Base-by-base conservation (phyloP, 2,329 filamentous ascomycete species). In the Massarina eburnea region DNA sequence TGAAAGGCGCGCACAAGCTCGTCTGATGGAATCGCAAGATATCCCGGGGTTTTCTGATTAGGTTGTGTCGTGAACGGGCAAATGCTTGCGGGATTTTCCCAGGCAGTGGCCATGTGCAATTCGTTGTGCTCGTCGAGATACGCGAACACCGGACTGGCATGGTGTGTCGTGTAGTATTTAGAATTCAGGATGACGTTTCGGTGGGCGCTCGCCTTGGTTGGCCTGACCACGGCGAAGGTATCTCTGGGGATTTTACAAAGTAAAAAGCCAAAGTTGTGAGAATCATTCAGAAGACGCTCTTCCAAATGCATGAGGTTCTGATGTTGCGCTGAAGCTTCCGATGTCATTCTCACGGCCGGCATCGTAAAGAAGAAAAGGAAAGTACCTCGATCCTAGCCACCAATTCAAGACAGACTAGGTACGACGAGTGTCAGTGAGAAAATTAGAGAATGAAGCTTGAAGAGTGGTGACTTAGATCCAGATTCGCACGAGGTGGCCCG, bases 161-260 rank as follows among this genome's bases (percentile, higher is more conserved):
- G 17, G 3, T 33, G 17, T n/a, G n/a, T 10, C 4, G 26, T 20
- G 34, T 39, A 34, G 3, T 39, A 14, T n/a, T 24, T 12, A 19
- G 27, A 18, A 19, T 39, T 41, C 21, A 45, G 21, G 30, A 42
- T 19, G 21, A 45, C 32, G 22, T 35, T 24, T 14, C 35, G 20
- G 18, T 42, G 30, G n/a, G n/a, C n/a, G n/a, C n/a, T n/a, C n/a
- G n/a, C n/a, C n/a, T n/a, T n/a, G n/a, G n/a, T n/a, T n/a, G n/a
- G n/a, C n/a, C n/a, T 30, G 21, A 22, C 29, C 18, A 34, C 14
- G 9, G 38, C 15, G n/a, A 45, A 49, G 24, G 45, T 39, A 12
- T 45, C 21, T 22, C 35, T 41, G 26, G 46, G 46, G 14, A 49
- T 29, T 15, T 42, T 37, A 15, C 15, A 20, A 14, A 49, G 18